Evolutionary conservation across 2,329 filamentous ascomycete genomes (phyloP), one percentile per base, ranked within the genome.

Genomic region (Fusarium neocosmosporiellum): DNA sequence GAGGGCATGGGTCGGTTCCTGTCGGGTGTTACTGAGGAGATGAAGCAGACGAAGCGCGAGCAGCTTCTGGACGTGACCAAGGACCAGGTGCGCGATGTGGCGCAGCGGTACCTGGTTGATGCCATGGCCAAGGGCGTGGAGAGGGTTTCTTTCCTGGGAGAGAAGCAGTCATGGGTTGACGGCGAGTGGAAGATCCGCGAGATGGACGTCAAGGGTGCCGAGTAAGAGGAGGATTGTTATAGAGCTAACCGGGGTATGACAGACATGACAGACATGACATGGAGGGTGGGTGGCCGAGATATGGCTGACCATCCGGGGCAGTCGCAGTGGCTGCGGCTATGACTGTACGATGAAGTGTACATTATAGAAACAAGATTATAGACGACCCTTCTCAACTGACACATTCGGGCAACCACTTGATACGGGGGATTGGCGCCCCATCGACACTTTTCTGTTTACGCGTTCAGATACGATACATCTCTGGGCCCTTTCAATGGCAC

Each of bases 1-100:
- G 96, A 98, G 81, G 96, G 96, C 37, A 93, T 97, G 90, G 88
- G 89, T 48, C 88, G 91, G 62, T 99, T 99, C 83, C 85, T 98
- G 78, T 93, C 91, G 33, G 95, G 95, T 14, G 88, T 99, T 37
- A 94, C 93, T 1, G 90, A 96, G 67, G 93, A 94, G 77, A 98
- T 98, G 95, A 92, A 93, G 79, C 95, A 98, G 84, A 88, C 86
- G 77, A 91, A 94, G 81, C 88, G 96, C 75, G 93, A 96, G 82
- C 91, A 93, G 78, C 86, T 99, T 65, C 87, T 99, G 5, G 96
- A 98, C 80, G 95, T 98, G 41, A 94, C 89, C 4, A 91, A 90
- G 70, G 89, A 92, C 72, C 92, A 98, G 76, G 93, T 99, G 11
- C 91, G 91, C 70, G 87, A 91, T 46, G 95, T 91, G 14, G 96